phyloP scores from a whole-genome alignment of 2,329 filamentous ascomycete genomes.

The Sclerotinia glacialis region DNA sequence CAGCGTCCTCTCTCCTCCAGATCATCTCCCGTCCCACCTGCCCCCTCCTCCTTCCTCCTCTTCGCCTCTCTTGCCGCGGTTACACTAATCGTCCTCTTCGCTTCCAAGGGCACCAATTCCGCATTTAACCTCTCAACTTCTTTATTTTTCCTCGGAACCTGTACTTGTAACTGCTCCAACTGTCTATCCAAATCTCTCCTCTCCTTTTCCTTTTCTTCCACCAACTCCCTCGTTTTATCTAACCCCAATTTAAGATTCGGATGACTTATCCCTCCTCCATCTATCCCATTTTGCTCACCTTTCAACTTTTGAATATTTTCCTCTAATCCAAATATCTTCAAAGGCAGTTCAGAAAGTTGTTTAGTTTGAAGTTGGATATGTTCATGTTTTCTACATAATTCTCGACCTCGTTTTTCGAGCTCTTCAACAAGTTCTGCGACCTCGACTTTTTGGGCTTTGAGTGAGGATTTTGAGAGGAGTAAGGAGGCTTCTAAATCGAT shows the following conservation, averaged over 20 bases:
- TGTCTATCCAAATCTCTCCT: conserved; percentile 59
- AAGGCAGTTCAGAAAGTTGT: conserved; percentile 51
- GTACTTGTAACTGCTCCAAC: conserved; percentile 60
- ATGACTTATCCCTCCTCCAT: conserved; percentile 35
- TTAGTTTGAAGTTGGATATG: conserved; percentile 49
- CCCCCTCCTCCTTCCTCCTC: conserved; percentile 62
- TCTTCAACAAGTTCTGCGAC: conserved; percentile 70
- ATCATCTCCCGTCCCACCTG: conserved; percentile 67
- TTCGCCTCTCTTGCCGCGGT: conserved; percentile 69
- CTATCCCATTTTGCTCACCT: conserved; percentile 44
- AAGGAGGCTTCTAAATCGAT: conserved; percentile 70
- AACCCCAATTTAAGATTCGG: conserved; percentile 54
- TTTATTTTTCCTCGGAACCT: conserved; percentile 62
- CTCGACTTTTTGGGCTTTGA: conserved; percentile 78
- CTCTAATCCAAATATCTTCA: conserved; percentile 50
- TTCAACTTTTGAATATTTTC: conserved; percentile 48
- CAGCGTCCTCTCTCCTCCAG: conserved; percentile 73
- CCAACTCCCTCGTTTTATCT: conserved; percentile 53
- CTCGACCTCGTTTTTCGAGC: conserved; percentile 63
- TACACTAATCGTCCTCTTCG: conserved; percentile 61
- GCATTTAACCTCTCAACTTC: conserved; percentile 65
- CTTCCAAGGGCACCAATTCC: conserved; percentile 67
- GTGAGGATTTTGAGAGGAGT: conserved; percentile 65
- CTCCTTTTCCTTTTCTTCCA: conserved; percentile 51
- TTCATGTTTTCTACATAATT: conserved; percentile 56